A percentile compares a stretch with the other conserved stretches of the same genome.
Evolutionary conservation across 2,329 filamentous ascomycete genomes (phyloP).

Genomic region (Cercospora berteroae): DNA sequence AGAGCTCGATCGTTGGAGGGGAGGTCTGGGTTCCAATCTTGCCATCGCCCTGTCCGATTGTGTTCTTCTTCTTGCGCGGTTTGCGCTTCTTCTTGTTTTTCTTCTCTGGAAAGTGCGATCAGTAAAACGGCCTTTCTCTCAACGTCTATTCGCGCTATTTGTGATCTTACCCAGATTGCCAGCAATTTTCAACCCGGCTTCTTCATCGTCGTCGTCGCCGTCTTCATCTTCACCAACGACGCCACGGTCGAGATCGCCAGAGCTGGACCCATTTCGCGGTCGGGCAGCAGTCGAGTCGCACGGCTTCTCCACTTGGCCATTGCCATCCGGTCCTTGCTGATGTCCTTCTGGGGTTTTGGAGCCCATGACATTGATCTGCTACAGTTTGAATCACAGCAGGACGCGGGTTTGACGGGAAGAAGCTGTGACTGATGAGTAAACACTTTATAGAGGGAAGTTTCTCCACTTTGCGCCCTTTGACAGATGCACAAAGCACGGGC

Average conservation of each 20-base stretch:
- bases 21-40: not conserved
- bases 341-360: slow-evolving; percentile 42
- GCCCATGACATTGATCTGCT: slow-evolving; percentile 35
- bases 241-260: not conserved
- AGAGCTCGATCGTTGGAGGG: slow-evolving; percentile 43
- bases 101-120: slow-evolving; percentile 4
- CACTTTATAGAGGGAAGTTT: not conserved
- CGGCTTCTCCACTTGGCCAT: slow-evolving; percentile 26
- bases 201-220: slow-evolving; percentile 26
- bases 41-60: not conserved
- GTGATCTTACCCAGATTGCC: slow-evolving; percentile 4
- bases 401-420: not conserved
- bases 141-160: not conserved
- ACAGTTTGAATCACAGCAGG: not conserved
- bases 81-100: slow-evolving; percentile 24
- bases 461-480: not conserved
- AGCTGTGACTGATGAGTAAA: not conserved
- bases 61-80: slow-evolving; percentile 18
- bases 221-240: slow-evolving; percentile 16
- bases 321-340: slow-evolving; percentile 34
- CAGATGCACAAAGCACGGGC: not conserved
- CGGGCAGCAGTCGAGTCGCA: slow-evolving; percentile 3
- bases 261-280: not conserved
- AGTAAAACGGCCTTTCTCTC: not conserved
- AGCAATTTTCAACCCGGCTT: slow-evolving; percentile 8